These are phyloP conservation scores for Aphanocladium album DNA, from an alignment of 2,329 filamentous ascomycete species.

Conservation along the genomic window DNA sequence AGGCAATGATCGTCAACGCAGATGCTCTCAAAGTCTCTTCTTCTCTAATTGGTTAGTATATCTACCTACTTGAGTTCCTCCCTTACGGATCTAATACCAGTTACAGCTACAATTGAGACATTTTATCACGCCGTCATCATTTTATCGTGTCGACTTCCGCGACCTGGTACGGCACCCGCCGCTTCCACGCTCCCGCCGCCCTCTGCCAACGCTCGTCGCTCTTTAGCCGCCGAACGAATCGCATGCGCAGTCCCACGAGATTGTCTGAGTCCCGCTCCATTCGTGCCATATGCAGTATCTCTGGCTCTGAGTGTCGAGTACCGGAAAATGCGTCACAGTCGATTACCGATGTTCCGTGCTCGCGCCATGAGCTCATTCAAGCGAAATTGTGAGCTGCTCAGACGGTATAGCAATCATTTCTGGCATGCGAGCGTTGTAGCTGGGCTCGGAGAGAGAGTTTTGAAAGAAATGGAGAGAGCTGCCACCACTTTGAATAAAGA, in stretches of 20 bases:
- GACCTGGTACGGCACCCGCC: conserved; percentile 33
- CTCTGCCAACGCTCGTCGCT: conserved; percentile 51
- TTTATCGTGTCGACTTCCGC: conserved; percentile 52
- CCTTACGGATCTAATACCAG: neutral
- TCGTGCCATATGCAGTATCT: conserved; percentile 57
- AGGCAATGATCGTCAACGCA: conserved; percentile 52
- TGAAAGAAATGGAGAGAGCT: conserved; percentile 52
- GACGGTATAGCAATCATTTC: conserved; percentile 51
- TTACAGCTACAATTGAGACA: conserved; percentile 52
- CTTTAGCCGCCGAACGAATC: conserved; percentile 53
- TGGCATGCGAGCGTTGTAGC: conserved; percentile 53
- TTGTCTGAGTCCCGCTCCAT: conserved; percentile 48
- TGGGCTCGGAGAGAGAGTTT: conserved; percentile 48
- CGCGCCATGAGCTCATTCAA: conserved; percentile 52
- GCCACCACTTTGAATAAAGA: conserved; percentile 40
- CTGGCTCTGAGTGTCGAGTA: conserved; percentile 58
- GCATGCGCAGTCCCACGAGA: conserved; percentile 49
- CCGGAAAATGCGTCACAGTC: conserved; percentile 58
- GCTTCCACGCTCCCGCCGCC: conserved; percentile 40
- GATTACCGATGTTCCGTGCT: conserved; percentile 52
- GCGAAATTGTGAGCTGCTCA: conserved; percentile 48
- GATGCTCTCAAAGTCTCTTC: conserved; percentile 46
- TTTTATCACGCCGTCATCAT: conserved; percentile 62
- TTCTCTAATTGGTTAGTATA: conserved; percentile 39
- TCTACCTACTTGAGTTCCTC: neutral